Conservation (phyloP, 2,329 filamentous ascomycete species). For the Aureobasidium subglaciale region DNA sequence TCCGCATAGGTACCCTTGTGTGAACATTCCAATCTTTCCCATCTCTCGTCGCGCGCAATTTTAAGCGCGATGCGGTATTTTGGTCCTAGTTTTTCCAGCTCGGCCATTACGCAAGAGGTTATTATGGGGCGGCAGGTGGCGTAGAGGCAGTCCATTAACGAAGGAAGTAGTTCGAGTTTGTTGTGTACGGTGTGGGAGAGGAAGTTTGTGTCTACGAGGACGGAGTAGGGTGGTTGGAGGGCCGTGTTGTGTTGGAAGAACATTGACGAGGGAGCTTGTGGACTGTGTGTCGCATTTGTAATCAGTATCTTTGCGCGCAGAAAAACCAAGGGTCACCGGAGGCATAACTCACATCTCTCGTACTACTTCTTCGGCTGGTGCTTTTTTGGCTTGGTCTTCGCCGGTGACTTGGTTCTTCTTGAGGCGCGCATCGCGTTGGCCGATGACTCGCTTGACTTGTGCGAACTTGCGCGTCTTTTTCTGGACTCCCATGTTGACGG, state of each 20-base stretch:
- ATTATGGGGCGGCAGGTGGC: slow-evolving; percentile 87
- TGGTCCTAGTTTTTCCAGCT: slow-evolving; percentile 80
- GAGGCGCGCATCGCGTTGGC: slow-evolving; percentile 70
- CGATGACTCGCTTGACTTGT: slow-evolving; percentile 73
- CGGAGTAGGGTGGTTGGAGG: slow-evolving; percentile 72
- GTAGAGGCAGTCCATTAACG: slow-evolving; percentile 90
- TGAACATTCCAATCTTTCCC: slow-evolving; percentile 77
- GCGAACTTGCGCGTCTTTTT: slow-evolving; percentile 93
- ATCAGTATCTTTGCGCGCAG: background rate
- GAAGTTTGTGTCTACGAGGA: slow-evolving; percentile 85
- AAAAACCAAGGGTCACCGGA: background rate
- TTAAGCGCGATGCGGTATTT: slow-evolving; percentile 82
- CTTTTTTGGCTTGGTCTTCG: slow-evolving; percentile 49
- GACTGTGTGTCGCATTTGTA: slow-evolving; percentile 23
- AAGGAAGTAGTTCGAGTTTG: slow-evolving; percentile 79
- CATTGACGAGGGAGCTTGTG: slow-evolving; percentile 46
- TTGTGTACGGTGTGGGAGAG: slow-evolving; percentile 82
- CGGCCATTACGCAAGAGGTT: slow-evolving; percentile 73
- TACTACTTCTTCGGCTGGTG: slow-evolving; percentile 57
- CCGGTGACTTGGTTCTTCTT: slow-evolving; percentile 72
- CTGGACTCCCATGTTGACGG: slow-evolving; percentile 64
- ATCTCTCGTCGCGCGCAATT: slow-evolving; percentile 84
- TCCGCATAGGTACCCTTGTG: slow-evolving; percentile 86
- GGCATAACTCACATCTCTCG: slow-evolving; percentile 56
- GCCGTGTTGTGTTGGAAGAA: slow-evolving; percentile 88